Evolutionary conservation across 1,284 basidiomycete species (phyloP).

Genomic region (Gymnopus androsaceus): DNA sequence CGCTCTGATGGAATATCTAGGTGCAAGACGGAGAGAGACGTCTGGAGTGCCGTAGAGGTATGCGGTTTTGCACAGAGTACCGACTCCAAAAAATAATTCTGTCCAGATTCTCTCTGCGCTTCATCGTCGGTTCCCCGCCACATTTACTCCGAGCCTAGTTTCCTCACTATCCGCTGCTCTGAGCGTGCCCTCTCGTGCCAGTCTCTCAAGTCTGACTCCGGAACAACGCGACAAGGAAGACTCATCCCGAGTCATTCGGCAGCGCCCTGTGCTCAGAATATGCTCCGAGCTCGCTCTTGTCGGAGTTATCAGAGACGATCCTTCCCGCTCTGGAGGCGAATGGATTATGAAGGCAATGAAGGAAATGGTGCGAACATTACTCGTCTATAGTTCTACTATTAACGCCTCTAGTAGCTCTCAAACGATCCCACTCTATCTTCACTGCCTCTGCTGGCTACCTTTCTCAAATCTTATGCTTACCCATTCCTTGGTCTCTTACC

Average conservation of each 20-base stretch:
- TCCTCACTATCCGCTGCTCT: constrained; percentile 68
- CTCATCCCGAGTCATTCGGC: constrained; percentile 72
- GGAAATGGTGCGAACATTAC: constrained; percentile 69
- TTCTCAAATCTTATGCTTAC: constrained; percentile 82
- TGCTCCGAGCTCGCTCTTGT: constrained; percentile 90
- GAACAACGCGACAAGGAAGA: constrained; percentile 97
- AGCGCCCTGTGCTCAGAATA: constrained; percentile 84
- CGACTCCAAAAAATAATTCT: constrained; percentile 1
- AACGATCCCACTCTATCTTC: constrained; percentile 87
- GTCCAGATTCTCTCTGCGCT: constrained; percentile 83
- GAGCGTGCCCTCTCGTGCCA: constrained; percentile 59
- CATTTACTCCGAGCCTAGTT: constrained; percentile 77
- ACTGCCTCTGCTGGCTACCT: constrained; percentile 78
- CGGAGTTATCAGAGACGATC: constrained; percentile 73
- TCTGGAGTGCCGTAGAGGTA: constrained; percentile 91
- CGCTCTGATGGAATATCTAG: constrained; percentile 83
- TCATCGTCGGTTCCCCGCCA: constrained; percentile 83
- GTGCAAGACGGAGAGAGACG: constrained; percentile 88
- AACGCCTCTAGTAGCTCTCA: constrained; percentile 59
- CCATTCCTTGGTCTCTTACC: constrained; percentile 77
- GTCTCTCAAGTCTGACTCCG: constrained; percentile 58
- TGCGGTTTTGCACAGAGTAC: constrained; percentile 25
- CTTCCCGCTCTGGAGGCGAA: constrained; percentile 73
- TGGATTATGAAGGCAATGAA: constrained; percentile 84
- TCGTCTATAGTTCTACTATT: constrained; percentile 8